Evolutionary conservation across 2,329 filamentous ascomycete species (phyloP).

Genomic region (Pyrenochaeta sp.): DNA sequence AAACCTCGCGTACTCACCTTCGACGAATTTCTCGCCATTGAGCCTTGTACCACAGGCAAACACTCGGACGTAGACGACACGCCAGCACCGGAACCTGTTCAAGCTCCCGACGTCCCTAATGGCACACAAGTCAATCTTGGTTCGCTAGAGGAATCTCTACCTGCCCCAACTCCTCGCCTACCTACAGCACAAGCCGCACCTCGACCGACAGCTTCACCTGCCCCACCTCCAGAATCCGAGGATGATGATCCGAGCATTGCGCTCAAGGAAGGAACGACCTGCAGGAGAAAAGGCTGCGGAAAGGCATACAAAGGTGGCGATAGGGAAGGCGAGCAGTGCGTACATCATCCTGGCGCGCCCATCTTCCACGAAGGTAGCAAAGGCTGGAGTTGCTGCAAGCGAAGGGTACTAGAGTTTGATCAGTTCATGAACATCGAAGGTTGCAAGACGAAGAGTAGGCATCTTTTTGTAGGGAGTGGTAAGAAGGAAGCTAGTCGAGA

Average conservation of each 20-base stretch:
- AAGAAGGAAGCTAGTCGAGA: conserved; percentile 79
- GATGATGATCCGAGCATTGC: conserved; percentile 81
- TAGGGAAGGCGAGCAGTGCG: conserved; percentile 76
- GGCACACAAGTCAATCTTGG: conserved; percentile 44
- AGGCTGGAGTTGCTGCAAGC: conserved; percentile 96
- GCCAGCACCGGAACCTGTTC: conserved; percentile 60
- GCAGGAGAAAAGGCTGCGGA: conserved; percentile 80
- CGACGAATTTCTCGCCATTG: conserved; percentile 94
- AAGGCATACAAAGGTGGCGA: conserved; percentile 64
- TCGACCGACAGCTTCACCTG: conserved; percentile 34
- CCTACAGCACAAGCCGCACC: conserved; percentile 42
- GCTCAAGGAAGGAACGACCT: conserved; percentile 77
- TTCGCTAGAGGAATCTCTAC: conserved; percentile 40
- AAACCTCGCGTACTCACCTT: conserved; percentile 96
- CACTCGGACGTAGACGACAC: conserved; percentile 88
- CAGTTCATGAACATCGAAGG: conserved; percentile 97
- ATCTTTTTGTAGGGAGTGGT: conserved; percentile 84
- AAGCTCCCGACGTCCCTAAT: conserved; percentile 56
- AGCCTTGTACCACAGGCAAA: conserved; percentile 90
- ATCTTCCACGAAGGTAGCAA: conserved; percentile 99
- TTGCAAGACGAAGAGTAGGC: conserved; percentile 80
- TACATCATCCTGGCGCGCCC: conserved; percentile 87
- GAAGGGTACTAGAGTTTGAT: conserved; percentile 93
- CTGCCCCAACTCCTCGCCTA: conserved; percentile 42
- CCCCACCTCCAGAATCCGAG: conserved; percentile 67